phyloP scores from a whole-genome alignment of 2,329 filamentous ascomycete genomes.

The Trichoderma oligosporum region DNA sequence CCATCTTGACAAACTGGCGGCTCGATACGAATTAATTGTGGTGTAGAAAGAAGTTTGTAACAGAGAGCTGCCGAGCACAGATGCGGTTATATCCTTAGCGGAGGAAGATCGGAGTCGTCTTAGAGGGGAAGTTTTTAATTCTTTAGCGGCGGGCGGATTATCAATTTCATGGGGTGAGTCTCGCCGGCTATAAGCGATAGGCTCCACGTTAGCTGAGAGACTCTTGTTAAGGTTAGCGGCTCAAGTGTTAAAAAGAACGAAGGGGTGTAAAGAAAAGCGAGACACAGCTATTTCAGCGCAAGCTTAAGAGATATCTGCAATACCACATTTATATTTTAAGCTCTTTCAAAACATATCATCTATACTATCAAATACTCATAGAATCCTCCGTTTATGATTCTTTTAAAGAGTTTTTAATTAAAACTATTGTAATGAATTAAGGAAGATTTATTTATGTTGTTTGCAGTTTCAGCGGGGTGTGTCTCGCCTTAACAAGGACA shows the following conservation, averaged over 20 bases:
- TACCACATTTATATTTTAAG: no score
- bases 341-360: no score
- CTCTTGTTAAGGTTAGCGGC: conserved; percentile 9
- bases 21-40: conserved; percentile 2
- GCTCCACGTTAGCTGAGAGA: conserved; percentile 11
- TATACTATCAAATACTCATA: no score
- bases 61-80: conserved; percentile 11
- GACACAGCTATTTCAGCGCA: conserved; percentile 1
- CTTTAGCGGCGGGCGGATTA: conserved; percentile 9
- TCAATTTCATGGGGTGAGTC: not conserved
- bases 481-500: no score
- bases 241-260: not conserved
- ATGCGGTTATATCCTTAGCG: conserved; percentile 13
- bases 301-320: not conserved
- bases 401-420: no score
- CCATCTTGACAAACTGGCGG: conserved; percentile 48
- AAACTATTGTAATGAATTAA: no score
- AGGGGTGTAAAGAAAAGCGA: conserved; percentile 6
- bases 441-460: no score
- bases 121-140: conserved; percentile 16
- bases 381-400: no score
- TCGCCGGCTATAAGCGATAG: conserved; percentile 20
- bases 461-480: no score
- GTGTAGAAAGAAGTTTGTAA: conserved; percentile 24
- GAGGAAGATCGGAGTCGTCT: conserved; percentile 20